phyloP scores from a whole-genome alignment of 1,284 basidiomycete genomes.

The Marasmius oreades region DNA sequence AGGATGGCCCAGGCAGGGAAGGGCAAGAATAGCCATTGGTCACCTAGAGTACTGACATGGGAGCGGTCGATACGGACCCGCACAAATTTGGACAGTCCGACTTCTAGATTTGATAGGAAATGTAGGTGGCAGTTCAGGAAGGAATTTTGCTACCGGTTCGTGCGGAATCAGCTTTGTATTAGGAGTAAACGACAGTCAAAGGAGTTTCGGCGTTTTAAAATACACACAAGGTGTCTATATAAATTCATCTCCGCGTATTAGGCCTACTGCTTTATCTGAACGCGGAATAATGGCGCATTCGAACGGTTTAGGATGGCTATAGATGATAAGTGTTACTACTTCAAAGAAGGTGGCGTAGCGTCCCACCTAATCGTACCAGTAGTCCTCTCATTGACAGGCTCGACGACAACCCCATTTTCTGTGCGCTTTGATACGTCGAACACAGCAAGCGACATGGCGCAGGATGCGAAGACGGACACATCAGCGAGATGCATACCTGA shows the following conservation, averaged over 20 bases:
- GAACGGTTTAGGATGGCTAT: slow-evolving; percentile 59
- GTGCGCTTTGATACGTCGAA: slow-evolving; percentile 46
- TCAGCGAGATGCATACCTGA: slow-evolving; percentile 54
- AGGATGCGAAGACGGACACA: slow-evolving; percentile 51
- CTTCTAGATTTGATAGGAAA: too few species aligned
- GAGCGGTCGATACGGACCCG: too few species aligned
- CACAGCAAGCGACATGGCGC: slow-evolving; percentile 50
- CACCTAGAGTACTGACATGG: too few species aligned
- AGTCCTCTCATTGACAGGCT: slow-evolving; percentile 49
- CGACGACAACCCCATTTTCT: slow-evolving; percentile 41
- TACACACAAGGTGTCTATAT: too few species aligned
- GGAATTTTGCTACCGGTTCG: too few species aligned
- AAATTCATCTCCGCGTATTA: slow-evolving; percentile 43
- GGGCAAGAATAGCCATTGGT: too few species aligned
- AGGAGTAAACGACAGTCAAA: too few species aligned
- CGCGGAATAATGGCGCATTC: slow-evolving; percentile 57
- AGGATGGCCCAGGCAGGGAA: too few species aligned
- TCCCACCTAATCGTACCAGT: slow-evolving; percentile 56
- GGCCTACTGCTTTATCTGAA: slow-evolving; percentile 46
- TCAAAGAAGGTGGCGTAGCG: neutral
- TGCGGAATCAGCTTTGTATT: too few species aligned
- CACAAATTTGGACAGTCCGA: too few species aligned
- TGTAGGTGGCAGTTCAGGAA: too few species aligned
- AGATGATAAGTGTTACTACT: neutral
- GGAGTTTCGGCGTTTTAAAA: too few species aligned